Evolutionary conservation across 192 early-diverging fungal genomes (phyloP).

Genomic region (Mortierella antarctica): DNA sequence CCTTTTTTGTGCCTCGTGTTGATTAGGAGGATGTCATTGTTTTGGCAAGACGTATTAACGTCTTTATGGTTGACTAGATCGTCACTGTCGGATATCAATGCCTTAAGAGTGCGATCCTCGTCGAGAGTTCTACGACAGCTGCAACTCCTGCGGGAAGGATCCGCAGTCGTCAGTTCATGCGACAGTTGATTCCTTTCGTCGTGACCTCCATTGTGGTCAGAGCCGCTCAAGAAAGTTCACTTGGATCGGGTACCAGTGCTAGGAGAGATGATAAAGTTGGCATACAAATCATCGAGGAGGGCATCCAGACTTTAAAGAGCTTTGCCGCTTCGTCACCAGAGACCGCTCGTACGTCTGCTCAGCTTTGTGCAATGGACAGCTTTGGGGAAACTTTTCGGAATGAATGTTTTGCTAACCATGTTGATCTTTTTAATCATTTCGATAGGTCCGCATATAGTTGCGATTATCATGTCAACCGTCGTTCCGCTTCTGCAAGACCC

Average conservation of each 20-base stretch:
- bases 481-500: constrained; percentile 52
- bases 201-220: constrained; percentile 47
- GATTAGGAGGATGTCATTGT: not conserved
- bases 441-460: constrained; percentile 48
- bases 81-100: constrained; percentile 51
- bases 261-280: constrained; percentile 30
- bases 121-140: constrained; percentile 7
- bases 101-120: constrained; percentile 29
- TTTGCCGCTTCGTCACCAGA: constrained; percentile 50
- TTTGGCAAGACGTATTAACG: not conserved
- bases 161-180: constrained; percentile 33
- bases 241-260: not conserved
- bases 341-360: constrained; percentile 50
- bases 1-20: not conserved
- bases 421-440: constrained; percentile 3
- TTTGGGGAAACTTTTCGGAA: not conserved
- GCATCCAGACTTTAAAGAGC: constrained; percentile 59
- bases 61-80: constrained; percentile 19
- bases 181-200: constrained; percentile 43
- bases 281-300: constrained; percentile 56
- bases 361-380: not conserved
- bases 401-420: not conserved
- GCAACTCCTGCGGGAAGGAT: constrained; percentile 3
- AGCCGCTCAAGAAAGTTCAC: constrained; percentile 27
- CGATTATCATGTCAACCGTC: constrained; percentile 59